phyloP scores from a whole-genome alignment of 208 protist genomes.

The Angomonas deanei region DNA sequence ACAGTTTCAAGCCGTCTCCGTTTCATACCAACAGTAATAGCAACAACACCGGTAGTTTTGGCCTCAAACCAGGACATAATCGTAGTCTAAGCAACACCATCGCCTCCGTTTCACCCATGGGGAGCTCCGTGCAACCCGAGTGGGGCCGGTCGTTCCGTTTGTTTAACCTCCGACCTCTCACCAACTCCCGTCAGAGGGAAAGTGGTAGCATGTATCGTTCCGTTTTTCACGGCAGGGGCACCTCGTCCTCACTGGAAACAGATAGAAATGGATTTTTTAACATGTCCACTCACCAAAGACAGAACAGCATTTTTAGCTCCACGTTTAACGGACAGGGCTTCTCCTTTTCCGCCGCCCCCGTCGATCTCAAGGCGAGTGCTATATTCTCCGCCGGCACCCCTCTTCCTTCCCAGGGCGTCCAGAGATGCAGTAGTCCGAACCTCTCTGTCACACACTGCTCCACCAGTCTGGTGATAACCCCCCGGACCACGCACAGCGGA shows the following conservation, averaged over 20 bases:
- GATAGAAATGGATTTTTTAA: background rate
- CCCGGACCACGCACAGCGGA: background rate
- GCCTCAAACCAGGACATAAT: conserved; percentile 19
- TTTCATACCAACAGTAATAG: conserved; percentile 1
- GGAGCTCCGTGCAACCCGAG: conserved; percentile 44
- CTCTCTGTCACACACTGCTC: conserved; percentile 1
- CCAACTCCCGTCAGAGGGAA: conserved; percentile 23
- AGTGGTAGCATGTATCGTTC: conserved; percentile 26
- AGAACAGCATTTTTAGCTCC: conserved; percentile 12
- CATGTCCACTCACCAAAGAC: background rate
- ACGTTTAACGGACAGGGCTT: conserved; percentile 7
- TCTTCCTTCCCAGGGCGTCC: background rate
- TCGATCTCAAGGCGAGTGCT: conserved; percentile 5
- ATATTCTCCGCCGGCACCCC: conserved; percentile 3
- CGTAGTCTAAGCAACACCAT: conserved; percentile 58
- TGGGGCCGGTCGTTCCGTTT: conserved; percentile 77
- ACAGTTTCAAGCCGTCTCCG: conserved; percentile 20
- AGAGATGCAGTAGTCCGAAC: conserved; percentile 2
- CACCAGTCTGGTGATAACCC: background rate
- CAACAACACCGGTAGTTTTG: conserved; percentile 18
- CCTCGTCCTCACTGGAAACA: background rate
- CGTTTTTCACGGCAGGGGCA: conserved; percentile 10
- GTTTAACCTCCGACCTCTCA: conserved; percentile 48
- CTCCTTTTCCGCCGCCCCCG: background rate
- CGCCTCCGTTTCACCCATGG: conserved; percentile 45